Conservation (phyloP, 371 early-diverging fungal genomes). For the Saksenaea vasiformis region DNA sequence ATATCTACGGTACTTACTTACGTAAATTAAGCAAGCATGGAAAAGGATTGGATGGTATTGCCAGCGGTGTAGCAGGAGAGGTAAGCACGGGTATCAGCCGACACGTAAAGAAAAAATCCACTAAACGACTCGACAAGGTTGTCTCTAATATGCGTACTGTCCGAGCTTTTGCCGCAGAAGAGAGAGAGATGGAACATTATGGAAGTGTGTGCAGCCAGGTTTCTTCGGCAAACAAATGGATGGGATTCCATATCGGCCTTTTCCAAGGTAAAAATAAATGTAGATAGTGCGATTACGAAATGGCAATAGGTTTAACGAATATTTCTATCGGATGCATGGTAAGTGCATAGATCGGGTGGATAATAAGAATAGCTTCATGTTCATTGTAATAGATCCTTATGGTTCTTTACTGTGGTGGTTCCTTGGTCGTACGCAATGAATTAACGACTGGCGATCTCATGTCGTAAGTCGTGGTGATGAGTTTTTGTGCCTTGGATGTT, state of each 20-base stretch:
- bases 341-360: neutral
- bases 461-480: slow-evolving; percentile 38
- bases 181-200: slow-evolving; percentile 64
- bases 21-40: slow-evolving; percentile 58
- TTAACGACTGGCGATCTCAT: slow-evolving; percentile 72
- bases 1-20: slow-evolving; percentile 73
- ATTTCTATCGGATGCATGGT: slow-evolving; percentile 72
- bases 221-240: slow-evolving; percentile 41
- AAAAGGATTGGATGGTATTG: slow-evolving; percentile 55
- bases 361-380: neutral
- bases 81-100: slow-evolving; percentile 22
- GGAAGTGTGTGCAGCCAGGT: slow-evolving; percentile 46
- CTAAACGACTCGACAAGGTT: slow-evolving; percentile 28
- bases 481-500: neutral
- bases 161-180: slow-evolving; percentile 75
- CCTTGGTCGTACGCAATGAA: slow-evolving; percentile 65
- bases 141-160: slow-evolving; percentile 76
- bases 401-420: slow-evolving; percentile 78
- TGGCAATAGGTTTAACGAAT: slow-evolving; percentile 58
- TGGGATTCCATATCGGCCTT: slow-evolving; percentile 79
- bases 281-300: neutral
- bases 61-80: slow-evolving; percentile 72
- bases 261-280: slow-evolving; percentile 64
- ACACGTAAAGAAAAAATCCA: neutral
- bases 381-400: slow-evolving; percentile 38